Percentiles rank a stretch among this genome's conserved stretches.
Evolutionary conservation across 768 basidiomycete genomes (phyloP).

Genomic region (Cytidiella melzeri): DNA sequence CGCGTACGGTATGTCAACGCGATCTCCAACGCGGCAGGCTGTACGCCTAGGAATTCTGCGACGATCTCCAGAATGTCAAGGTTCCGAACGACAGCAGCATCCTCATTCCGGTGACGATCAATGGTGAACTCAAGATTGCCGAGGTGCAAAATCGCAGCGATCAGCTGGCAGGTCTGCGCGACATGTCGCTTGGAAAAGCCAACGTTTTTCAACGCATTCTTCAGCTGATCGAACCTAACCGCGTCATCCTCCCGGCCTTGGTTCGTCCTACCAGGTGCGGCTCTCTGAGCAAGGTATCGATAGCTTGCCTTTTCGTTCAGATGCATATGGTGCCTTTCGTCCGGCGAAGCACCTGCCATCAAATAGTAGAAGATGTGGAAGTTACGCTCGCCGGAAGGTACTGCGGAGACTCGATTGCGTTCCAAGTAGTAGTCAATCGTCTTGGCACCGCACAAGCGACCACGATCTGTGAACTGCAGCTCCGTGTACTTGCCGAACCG

Average conservation of each 20-base stretch:
- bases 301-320: conserved; percentile 77
- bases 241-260: conserved; percentile 72
- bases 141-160: conserved; percentile 94
- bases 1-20: conserved; percentile 89
- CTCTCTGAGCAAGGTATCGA: conserved; percentile 77
- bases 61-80: conserved; percentile 75
- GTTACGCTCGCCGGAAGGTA: conserved; percentile 89
- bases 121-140: conserved; percentile 92
- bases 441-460: conserved; percentile 83
- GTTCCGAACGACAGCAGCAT: conserved; percentile 90
- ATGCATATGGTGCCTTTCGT: conserved; percentile 86
- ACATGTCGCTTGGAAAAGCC: conserved; percentile 94
- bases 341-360: conserved; percentile 80
- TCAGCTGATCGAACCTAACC: conserved; percentile 88
- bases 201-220: conserved; percentile 87
- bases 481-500: conserved; percentile 98
- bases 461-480: conserved; percentile 91
- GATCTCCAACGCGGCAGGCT: conserved; percentile 62
- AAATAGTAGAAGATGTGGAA: conserved; percentile 99
- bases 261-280: conserved; percentile 32
- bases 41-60: conserved; percentile 87
- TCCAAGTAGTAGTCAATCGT: conserved; percentile 97
- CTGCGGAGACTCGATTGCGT: conserved; percentile 79
- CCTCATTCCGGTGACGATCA: conserved; percentile 79
- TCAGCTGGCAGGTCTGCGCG: conserved; percentile 89